Evolutionary conservation across 2,329 filamentous ascomycete genomes (phyloP).

Genomic region (Massarina eburnea): DNA sequence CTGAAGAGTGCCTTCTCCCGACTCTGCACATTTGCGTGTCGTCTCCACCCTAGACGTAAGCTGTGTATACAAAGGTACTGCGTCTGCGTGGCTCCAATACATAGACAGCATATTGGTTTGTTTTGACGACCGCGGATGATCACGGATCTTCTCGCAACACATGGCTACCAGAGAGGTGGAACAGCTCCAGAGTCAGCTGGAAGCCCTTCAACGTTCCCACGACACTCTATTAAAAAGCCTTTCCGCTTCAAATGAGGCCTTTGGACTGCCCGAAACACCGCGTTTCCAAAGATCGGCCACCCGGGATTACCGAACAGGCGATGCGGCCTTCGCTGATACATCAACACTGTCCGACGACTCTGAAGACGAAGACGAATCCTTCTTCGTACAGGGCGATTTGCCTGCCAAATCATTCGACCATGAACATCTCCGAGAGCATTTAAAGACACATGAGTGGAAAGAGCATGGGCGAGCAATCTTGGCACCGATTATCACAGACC

Average conservation of each 20-base stretch:
- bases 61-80: too few relatives aligned
- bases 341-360: slow-evolving; percentile 40
- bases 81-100: too few relatives aligned
- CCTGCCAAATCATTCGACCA: slow-evolving; percentile 45
- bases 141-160: background rate
- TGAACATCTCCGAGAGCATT: slow-evolving; percentile 49
- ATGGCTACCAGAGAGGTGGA: slow-evolving; percentile 34
- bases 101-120: too few relatives aligned
- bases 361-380: slow-evolving; percentile 38
- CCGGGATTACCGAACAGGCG: slow-evolving; percentile 17
- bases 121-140: too few relatives aligned
- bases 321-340: slow-evolving; percentile 34
- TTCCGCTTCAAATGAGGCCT: slow-evolving; percentile 29
- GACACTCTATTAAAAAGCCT: slow-evolving; percentile 32
- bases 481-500: slow-evolving; percentile 47
- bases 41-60: background rate
- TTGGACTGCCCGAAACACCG: slow-evolving; percentile 25
- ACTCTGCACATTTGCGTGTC: background rate
- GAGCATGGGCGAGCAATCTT: slow-evolving; percentile 46
- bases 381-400: slow-evolving; percentile 44
- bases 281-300: slow-evolving; percentile 24
- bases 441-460: slow-evolving; percentile 48
- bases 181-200: slow-evolving; percentile 34
- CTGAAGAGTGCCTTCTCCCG: background rate
- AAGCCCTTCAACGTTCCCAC: slow-evolving; percentile 36